Evolutionary conservation across 306 rosid genomes (phyloP), one percentile per base, ranked within the genome.

Genomic region (Acacia crassicarpa): DNA sequence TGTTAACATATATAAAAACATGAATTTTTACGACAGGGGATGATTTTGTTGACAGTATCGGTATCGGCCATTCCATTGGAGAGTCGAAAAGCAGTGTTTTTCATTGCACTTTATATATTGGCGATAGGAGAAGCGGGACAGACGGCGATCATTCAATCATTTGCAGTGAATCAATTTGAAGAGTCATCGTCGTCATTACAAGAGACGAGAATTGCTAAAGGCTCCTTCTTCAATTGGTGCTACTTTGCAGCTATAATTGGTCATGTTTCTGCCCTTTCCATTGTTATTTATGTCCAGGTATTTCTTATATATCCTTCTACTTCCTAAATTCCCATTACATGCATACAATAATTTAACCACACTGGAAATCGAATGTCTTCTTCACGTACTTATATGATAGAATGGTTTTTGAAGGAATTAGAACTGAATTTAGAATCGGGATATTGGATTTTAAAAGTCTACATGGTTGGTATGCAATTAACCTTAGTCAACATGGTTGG

Each of bases 101-200:
- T 84, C 16, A 2, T 43, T 1, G 84, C 85, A 9, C 86, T 90
- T 8, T 84, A 90, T 83, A 49, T 78, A 43, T 1, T 90, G 6
- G 48, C 93, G 2, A 61, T 90, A 6, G 93, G 91, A 0, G 83
- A 82, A 84, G 93, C 90, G 0, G 93, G 91, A 1, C 93, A 84
- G 58, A 86, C 75, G 75, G 91, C 93, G 2, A 78, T 89, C 6
- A 84, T 84, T 6, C 91, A 86, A 63, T 88, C 93, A 3, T 90
- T 90, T 76, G 91, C 91, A 3, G 93, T 91, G 10, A 91, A 88
- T 43, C 91, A 90, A 72, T 88, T 90, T 19, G 88, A 84, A 16
- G 90, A 90, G 54, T 63, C 72, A 5, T 16, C 11, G 9, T 49
- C 85, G 6, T 40, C 69, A 6, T 2, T n/a, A 2, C 85, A 81